These are phyloP conservation scores for Cocos nucifera DNA, from an alignment of 176 grass and related monocot genomes.

Conservation along the genomic window DNA sequence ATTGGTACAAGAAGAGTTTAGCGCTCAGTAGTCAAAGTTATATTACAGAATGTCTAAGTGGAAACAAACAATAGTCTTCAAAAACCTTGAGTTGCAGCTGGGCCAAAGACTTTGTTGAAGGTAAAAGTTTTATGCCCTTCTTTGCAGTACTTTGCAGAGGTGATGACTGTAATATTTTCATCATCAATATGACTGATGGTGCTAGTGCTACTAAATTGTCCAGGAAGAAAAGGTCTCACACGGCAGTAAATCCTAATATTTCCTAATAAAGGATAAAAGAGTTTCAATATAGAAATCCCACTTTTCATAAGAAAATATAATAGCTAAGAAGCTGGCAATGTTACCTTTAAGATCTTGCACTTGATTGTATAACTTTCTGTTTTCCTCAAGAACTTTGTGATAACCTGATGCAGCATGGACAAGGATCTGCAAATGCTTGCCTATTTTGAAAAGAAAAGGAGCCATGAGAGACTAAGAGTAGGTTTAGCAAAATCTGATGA, in stretches of 20 bases:
- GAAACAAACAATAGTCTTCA: neutral
- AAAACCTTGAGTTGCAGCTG: constrained; percentile 74
- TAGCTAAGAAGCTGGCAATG: neutral
- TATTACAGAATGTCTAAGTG: neutral
- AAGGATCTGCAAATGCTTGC: constrained; percentile 52
- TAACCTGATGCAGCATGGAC: constrained; percentile 65
- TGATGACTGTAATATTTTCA: constrained; percentile 63
- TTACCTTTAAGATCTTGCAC: constrained; percentile 95
- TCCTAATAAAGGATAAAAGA: constrained; percentile 31
- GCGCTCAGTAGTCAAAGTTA: neutral
- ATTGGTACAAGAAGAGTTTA: constrained; percentile 25
- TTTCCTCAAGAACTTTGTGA: constrained; percentile 80
- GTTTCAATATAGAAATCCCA: constrained; percentile 8
- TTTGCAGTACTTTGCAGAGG: constrained; percentile 70
- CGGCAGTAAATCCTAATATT: constrained; percentile 99
- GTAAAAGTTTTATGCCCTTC: constrained; percentile 73
- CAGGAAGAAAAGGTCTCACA: constrained; percentile 73
- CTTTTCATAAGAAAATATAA: constrained; percentile 4
- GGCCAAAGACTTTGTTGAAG: constrained; percentile 76
- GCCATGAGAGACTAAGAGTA: too few relatives aligned
- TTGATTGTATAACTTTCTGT: constrained; percentile 84
- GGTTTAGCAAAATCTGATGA: too few relatives aligned
- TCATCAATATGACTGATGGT: constrained; percentile 68
- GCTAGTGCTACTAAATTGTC: constrained; percentile 48
- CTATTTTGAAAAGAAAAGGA: constrained; percentile 21